Conservation (phyloP, 169 alveolate genomes). For the Plasmodium cynomolgi region DNA sequence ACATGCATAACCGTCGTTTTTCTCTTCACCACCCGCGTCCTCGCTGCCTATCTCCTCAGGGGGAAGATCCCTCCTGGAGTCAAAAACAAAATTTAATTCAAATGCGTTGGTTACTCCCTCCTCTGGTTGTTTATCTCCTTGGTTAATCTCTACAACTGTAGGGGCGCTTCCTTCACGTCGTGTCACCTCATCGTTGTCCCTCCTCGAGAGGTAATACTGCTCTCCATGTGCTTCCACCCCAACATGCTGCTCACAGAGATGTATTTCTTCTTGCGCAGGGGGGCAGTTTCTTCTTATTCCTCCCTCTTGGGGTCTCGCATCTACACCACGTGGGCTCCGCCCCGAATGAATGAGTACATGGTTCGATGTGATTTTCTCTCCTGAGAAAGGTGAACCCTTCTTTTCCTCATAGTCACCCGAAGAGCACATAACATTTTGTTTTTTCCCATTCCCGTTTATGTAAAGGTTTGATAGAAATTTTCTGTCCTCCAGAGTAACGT, state of each 20-base stretch:
- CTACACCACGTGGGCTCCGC: background rate
- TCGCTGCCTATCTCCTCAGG: background rate
- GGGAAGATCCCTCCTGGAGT: background rate
- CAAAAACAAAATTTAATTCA: background rate
- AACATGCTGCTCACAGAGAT: background rate
- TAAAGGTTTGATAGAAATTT: slow-evolving; percentile 25
- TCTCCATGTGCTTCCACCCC: background rate
- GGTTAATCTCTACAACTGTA: background rate
- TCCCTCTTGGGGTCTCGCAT: background rate
- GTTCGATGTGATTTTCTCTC: background rate
- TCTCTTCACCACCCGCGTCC: background rate
- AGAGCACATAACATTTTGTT: background rate
- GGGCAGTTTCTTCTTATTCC: background rate
- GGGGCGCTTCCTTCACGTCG: background rate
- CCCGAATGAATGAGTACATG: background rate
- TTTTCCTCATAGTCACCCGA: background rate
- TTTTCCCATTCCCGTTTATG: background rate
- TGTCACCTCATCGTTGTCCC: background rate
- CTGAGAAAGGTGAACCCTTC: background rate
- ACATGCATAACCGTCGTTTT: background rate
- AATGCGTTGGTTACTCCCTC: background rate
- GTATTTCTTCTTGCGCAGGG: background rate
- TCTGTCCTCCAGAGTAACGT: slow-evolving; percentile 10
- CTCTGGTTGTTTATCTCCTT: background rate
- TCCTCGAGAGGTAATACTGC: background rate